Evolutionary conservation across 2,329 filamentous ascomycete genomes (phyloP).

Genomic region (Neonectria hederae): DNA sequence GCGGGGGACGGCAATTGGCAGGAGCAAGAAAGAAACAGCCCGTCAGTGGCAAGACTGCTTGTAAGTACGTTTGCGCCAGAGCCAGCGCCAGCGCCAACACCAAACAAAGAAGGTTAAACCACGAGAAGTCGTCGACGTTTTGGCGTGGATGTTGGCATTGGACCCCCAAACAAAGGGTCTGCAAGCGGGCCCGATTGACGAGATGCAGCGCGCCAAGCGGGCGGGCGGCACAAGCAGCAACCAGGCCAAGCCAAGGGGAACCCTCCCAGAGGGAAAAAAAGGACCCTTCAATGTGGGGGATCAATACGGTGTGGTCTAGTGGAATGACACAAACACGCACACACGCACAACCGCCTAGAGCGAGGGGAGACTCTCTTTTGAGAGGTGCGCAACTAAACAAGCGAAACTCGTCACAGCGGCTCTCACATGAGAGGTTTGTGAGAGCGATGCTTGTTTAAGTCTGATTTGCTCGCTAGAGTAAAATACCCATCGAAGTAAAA

Average conservation of each 20-base stretch:
- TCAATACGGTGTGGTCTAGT: not conserved
- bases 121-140: not conserved
- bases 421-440: not conserved
- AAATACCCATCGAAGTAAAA: not conserved
- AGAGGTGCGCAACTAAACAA: not conserved
- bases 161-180: slow-evolving; percentile 36
- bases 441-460: not conserved
- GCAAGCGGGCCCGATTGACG: slow-evolving; percentile 42
- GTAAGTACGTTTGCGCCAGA: not conserved
- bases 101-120: not conserved
- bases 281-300: slow-evolving; percentile 3
- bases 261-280: not conserved
- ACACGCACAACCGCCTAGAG: not conserved
- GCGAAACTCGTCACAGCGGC: not conserved
- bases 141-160: not conserved
- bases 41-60: not conserved
- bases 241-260: not conserved
- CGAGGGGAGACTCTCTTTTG: not conserved
- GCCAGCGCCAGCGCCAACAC: not conserved
- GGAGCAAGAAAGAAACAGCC: not conserved
- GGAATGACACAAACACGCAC: not conserved
- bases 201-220: slow-evolving; percentile 38
- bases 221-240: slow-evolving; percentile 16
- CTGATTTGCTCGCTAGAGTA: not conserved
- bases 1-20: not conserved